Evolutionary conservation across 768 basidiomycete genomes (phyloP).

Genomic region (Mycena pura): DNA sequence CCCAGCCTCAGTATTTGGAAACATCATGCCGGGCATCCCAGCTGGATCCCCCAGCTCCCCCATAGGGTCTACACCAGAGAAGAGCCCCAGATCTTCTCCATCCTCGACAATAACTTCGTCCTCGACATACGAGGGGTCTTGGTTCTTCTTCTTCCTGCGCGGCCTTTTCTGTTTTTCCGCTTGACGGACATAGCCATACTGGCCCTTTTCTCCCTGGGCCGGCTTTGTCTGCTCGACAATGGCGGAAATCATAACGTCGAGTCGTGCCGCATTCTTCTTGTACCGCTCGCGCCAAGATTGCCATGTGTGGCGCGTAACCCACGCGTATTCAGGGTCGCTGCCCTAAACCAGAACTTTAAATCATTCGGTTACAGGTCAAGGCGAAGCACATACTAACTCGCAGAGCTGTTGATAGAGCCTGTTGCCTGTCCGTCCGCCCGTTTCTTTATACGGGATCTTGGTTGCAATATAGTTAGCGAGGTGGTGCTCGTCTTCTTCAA

Average conservation of each 20-base stretch:
- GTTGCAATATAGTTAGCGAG: conserved; percentile 81
- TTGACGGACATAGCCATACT: conserved; percentile 82
- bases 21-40: conserved; percentile 27
- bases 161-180: conserved; percentile 68
- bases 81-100: conserved; percentile 13
- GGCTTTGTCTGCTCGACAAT: conserved; percentile 78
- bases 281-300: conserved; percentile 91
- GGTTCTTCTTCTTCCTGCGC: conserved; percentile 55
- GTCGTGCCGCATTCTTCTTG: conserved; percentile 77
- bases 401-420: conserved; percentile 83
- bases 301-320: conserved; percentile 88
- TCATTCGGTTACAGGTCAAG: not conserved
- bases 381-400: conserved; percentile 58
- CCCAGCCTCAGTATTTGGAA: conserved; percentile 22
- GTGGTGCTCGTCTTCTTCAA: conserved; percentile 75
- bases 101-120: conserved; percentile 28
- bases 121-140: conserved; percentile 30
- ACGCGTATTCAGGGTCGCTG: conserved; percentile 73
- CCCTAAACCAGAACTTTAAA: conserved; percentile 44
- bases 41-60: conserved; percentile 19
- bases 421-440: conserved; percentile 83
- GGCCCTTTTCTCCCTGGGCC: conserved; percentile 75
- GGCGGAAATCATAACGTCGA: conserved; percentile 66
- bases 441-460: conserved; percentile 85
- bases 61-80: conserved; percentile 22